phyloP scores from a whole-genome alignment of 352 stramenopile genomes.

The Peronospora tabacina region DNA sequence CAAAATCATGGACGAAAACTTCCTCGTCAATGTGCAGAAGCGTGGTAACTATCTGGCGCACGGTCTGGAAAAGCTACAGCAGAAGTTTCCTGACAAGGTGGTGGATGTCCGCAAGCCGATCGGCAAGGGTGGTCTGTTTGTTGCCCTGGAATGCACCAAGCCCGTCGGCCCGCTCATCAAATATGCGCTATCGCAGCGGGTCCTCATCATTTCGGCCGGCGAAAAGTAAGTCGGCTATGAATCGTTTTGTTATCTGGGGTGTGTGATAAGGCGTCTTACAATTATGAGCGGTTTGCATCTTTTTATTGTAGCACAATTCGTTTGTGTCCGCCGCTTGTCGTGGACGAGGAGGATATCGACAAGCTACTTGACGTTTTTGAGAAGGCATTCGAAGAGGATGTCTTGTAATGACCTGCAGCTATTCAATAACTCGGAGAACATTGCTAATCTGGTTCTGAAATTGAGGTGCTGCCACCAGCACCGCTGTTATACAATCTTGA shows the following conservation, averaged over 20 bases:
- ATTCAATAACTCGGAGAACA: slow-evolving; percentile 6
- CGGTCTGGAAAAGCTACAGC: slow-evolving; percentile 50
- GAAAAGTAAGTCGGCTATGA: slow-evolving; percentile 50
- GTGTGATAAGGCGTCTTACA: slow-evolving; percentile 4
- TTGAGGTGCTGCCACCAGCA: slow-evolving; percentile 8
- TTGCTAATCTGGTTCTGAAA: slow-evolving; percentile 9
- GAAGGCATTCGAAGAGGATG: slow-evolving; percentile 46
- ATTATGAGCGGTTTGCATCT: slow-evolving; percentile 5
- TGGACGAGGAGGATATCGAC: slow-evolving; percentile 77
- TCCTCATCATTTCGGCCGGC: slow-evolving; percentile 77
- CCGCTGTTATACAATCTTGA: neutral
- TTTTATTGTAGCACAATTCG: slow-evolving; percentile 49
- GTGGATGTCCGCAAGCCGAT: slow-evolving; percentile 57
- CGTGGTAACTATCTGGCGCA: slow-evolving; percentile 50
- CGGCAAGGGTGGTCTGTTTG: slow-evolving; percentile 67
- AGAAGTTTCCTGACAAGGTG: slow-evolving; percentile 68
- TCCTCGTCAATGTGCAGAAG: slow-evolving; percentile 69
- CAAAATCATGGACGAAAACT: slow-evolving; percentile 61
- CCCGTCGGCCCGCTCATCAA: slow-evolving; percentile 54
- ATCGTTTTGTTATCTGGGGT: neutral
- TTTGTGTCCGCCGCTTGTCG: slow-evolving; percentile 74
- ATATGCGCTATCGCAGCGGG: slow-evolving; percentile 61
- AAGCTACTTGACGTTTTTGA: slow-evolving; percentile 61
- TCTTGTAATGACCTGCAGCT: slow-evolving; percentile 32
- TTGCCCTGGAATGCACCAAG: slow-evolving; percentile 68